phyloP scores from a whole-genome alignment of 768 basidiomycete species.

The Hysterangium stoloniferum region DNA sequence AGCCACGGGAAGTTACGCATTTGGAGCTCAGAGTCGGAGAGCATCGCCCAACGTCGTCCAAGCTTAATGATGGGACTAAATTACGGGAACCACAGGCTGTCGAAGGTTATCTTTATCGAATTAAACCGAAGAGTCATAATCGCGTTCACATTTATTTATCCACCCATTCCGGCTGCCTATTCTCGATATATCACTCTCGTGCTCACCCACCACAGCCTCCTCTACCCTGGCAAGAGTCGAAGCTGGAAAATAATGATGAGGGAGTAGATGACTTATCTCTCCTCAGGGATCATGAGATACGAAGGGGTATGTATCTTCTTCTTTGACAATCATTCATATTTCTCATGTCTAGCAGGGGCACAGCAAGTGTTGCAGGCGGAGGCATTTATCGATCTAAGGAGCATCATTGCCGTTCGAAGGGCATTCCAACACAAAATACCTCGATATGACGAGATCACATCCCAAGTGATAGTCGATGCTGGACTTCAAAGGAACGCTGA shows the following conservation, averaged over 20 bases:
- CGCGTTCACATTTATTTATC: constrained; percentile 61
- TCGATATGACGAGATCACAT: constrained; percentile 14
- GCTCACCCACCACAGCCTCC: constrained; percentile 70
- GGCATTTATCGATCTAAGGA: constrained; percentile 69
- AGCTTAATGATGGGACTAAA: constrained; percentile 36
- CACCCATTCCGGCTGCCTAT: constrained; percentile 67
- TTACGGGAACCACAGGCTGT: constrained; percentile 72
- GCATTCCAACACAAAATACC: constrained; percentile 44
- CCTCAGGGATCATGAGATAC: constrained; percentile 44
- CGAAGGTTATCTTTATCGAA: constrained; percentile 80
- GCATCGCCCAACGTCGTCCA: constrained; percentile 39
- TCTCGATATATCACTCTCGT: constrained; percentile 41
- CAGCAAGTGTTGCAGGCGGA: constrained; percentile 55
- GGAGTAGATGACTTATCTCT: constrained; percentile 11
- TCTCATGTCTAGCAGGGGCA: constrained; percentile 14
- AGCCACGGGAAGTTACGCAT: constrained; percentile 38
- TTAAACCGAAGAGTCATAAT: constrained; percentile 48
- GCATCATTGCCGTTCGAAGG: constrained; percentile 54
- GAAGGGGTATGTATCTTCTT: constrained; percentile 36
- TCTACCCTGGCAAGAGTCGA: constrained; percentile 25
- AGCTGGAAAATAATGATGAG: constrained; percentile 15
- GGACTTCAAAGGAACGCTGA: constrained; percentile 27
- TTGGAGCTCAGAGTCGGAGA: constrained; percentile 71
- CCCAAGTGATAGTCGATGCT: constrained; percentile 2
- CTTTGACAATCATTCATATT: background rate